phyloP scores from a whole-genome alignment of 768 basidiomycete genomes.

The Termitomyces sp. region DNA sequence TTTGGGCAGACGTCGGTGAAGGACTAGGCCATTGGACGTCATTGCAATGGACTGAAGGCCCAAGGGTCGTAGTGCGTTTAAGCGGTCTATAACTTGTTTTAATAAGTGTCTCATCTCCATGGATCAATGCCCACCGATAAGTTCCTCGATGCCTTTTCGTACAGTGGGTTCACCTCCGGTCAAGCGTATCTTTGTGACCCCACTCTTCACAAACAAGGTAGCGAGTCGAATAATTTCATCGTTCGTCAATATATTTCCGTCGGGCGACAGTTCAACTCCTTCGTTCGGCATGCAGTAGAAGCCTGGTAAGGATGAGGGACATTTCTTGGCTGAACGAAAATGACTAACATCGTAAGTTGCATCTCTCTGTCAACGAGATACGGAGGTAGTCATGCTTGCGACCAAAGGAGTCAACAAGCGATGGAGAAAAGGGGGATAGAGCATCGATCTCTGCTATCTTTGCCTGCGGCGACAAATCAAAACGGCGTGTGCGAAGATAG shows the following conservation, averaged over 20 bases:
- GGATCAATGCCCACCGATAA: constrained; percentile 50
- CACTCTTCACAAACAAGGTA: constrained; percentile 72
- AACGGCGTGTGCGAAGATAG: background rate
- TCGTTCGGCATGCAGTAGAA: constrained; percentile 91
- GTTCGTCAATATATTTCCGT: constrained; percentile 65
- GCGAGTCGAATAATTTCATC: constrained; percentile 74
- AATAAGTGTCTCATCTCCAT: background rate
- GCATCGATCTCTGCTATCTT: constrained; percentile 56
- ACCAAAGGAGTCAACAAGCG: constrained; percentile 62
- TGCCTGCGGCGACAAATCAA: constrained; percentile 32
- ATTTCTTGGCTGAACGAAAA: background rate
- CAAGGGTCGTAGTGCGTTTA: constrained; percentile 55
- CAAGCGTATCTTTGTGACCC: constrained; percentile 83
- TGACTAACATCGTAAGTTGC: constrained; percentile 75
- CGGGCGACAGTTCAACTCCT: constrained; percentile 73
- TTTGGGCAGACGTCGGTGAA: constrained; percentile 69
- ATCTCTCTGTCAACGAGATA: constrained; percentile 82
- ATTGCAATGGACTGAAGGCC: constrained; percentile 78
- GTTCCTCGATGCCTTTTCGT: constrained; percentile 65
- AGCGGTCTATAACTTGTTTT: constrained; percentile 38
- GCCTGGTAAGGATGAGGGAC: constrained; percentile 40
- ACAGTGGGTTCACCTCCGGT: constrained; percentile 90
- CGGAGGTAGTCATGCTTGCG: constrained; percentile 84
- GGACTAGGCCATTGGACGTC: constrained; percentile 79
- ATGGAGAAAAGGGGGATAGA: constrained; percentile 41